Percentiles rank a stretch among this genome's conserved stretches.
Evolutionary conservation across 768 basidiomycete genomes (phyloP).

Genomic region (Lactarius hatsudake): DNA sequence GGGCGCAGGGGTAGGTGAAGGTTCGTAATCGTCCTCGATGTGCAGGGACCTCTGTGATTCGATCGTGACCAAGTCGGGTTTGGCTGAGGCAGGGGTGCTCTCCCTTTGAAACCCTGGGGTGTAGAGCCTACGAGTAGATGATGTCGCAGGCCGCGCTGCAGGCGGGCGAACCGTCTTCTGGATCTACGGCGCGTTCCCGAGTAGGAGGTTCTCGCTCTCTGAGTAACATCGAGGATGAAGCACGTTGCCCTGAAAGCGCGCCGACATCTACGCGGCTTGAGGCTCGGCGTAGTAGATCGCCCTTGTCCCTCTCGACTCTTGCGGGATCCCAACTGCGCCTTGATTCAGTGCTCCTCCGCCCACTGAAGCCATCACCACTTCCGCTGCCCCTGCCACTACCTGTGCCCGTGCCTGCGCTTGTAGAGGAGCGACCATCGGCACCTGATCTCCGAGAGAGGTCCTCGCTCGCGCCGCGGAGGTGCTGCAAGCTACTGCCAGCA

Average conservation of each 20-base stretch:
- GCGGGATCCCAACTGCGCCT: conserved; percentile 46
- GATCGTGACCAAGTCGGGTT: conserved; percentile 22
- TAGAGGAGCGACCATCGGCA: conserved; percentile 34
- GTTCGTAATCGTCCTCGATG: conserved; percentile 37
- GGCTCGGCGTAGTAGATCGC: conserved; percentile 33
- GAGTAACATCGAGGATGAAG: conserved; percentile 33
- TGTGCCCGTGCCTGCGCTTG: conserved; percentile 23
- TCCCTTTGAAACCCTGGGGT: conserved; percentile 57
- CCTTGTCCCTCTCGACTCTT: conserved; percentile 26
- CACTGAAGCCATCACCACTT: conserved; percentile 47
- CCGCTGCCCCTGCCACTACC: conserved; percentile 41
- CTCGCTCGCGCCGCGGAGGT: conserved; percentile 53
- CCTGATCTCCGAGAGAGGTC: conserved; percentile 39
- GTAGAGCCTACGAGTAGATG: conserved; percentile 51
- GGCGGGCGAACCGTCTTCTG: conserved; percentile 4
- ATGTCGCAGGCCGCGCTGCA: not conserved
- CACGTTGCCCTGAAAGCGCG: conserved; percentile 21
- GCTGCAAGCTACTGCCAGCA: conserved; percentile 38
- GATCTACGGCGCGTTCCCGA: conserved; percentile 3
- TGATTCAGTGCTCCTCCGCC: conserved; percentile 49
- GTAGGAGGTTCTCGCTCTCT: conserved; percentile 30
- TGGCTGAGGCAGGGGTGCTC: conserved; percentile 33
- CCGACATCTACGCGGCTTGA: conserved; percentile 29
- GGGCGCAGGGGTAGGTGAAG: conserved; percentile 46
- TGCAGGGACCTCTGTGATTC: conserved; percentile 35